Conservation (phyloP, 345 rosid genomes). For the Combretum micranthum region DNA sequence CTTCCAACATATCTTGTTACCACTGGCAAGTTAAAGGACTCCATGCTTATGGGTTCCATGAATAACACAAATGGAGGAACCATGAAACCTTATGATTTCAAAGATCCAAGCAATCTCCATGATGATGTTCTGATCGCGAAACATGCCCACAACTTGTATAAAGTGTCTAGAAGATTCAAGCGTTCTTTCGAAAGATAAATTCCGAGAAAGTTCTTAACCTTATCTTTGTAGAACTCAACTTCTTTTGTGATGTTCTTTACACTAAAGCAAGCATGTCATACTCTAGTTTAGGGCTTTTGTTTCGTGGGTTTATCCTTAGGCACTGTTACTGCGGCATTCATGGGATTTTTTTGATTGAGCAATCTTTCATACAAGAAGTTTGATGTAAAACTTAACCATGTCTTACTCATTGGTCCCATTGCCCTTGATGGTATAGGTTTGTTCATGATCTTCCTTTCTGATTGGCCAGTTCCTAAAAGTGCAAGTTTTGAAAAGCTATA, state of each 20-base stretch:
- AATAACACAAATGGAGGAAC: slow-evolving; percentile 7
- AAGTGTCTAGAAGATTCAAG: not conserved
- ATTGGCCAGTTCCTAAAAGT: slow-evolving; percentile 39
- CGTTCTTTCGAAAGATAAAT: not conserved
- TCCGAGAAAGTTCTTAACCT: slow-evolving; percentile 5
- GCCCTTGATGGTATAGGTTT: slow-evolving; percentile 35
- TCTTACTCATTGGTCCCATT: slow-evolving; percentile 39
- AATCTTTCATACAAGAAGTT: slow-evolving; percentile 18
- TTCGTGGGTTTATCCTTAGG: slow-evolving; percentile 12
- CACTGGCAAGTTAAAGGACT: slow-evolving; percentile 6
- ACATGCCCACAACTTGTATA: not conserved
- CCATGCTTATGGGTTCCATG: not conserved
- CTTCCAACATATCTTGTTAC: slow-evolving; percentile 15
- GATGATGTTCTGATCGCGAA: not conserved
- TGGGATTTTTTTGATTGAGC: slow-evolving; percentile 21
- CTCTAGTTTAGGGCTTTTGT: not conserved
- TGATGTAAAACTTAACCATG: slow-evolving; percentile 44
- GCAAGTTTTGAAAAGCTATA: slow-evolving; percentile 16
- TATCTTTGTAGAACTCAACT: slow-evolving; percentile 9
- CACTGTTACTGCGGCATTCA: slow-evolving; percentile 26
- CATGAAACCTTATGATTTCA: slow-evolving; percentile 1
- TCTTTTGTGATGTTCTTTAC: slow-evolving; percentile 9
- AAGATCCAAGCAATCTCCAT: not conserved
- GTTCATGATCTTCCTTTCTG: slow-evolving; percentile 42
- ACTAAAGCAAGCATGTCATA: slow-evolving; percentile 3